Conservation (phyloP, 306 rosid genomes). For the Cyamopsis tetragonoloba region DNA sequence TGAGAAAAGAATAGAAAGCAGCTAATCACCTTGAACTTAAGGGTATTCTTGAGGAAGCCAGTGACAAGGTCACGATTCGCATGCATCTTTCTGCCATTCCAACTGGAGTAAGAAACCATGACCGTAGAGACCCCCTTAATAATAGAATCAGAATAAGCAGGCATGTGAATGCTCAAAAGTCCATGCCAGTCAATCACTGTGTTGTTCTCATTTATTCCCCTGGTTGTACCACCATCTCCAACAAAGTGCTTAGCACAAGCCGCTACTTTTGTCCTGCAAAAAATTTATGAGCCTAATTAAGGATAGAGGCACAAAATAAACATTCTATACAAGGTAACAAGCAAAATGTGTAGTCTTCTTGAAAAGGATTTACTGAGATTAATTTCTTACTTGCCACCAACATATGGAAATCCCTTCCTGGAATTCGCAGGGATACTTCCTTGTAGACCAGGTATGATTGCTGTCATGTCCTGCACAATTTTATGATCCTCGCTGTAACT, state of each 20-base stretch:
- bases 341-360: not conserved
- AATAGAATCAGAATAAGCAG: conserved; percentile 83
- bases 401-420: conserved; percentile 73
- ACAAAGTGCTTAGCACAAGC: conserved; percentile 99
- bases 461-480: conserved; percentile 81
- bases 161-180: conserved; percentile 86
- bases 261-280: conserved; percentile 75
- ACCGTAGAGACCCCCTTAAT: conserved; percentile 81
- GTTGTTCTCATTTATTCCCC: conserved; percentile 82
- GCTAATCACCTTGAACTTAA: conserved; percentile 71
- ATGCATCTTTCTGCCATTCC: conserved; percentile 97
- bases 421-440: conserved; percentile 64
- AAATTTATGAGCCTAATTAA: conserved; percentile 2
- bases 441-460: conserved; percentile 81
- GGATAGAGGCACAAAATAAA: not conserved
- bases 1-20: not conserved
- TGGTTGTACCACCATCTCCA: conserved; percentile 90
- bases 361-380: not conserved
- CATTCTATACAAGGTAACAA: not conserved
- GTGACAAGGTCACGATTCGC: conserved; percentile 68
- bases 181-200: conserved; percentile 62
- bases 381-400: conserved; percentile 76
- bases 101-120: conserved; percentile 93
- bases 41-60: conserved; percentile 72
- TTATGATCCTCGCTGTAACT: conserved; percentile 92